Evolutionary conservation across 257 asterid genomes (phyloP).

Genomic region (Solanum lycopersicoides): DNA sequence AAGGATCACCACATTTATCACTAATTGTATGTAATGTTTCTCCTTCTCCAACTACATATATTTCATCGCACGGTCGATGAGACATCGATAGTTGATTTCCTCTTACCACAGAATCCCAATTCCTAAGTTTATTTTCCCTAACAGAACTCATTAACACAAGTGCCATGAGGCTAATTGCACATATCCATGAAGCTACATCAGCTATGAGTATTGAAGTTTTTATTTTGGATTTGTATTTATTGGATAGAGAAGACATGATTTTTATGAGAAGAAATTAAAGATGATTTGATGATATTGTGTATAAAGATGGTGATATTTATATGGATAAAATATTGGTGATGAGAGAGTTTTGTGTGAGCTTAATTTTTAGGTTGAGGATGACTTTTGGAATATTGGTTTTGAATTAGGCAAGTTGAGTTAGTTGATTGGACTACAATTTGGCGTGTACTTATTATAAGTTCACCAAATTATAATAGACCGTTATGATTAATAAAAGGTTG

Average conservation of each 20-base stretch:
- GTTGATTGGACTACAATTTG: neutral
- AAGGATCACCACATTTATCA: constrained; percentile 61
- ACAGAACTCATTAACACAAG: constrained; percentile 37
- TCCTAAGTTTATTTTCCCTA: constrained; percentile 77
- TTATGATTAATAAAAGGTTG: neutral
- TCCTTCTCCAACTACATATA: constrained; percentile 53
- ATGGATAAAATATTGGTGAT: neutral
- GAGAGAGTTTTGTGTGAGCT: neutral
- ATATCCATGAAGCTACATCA: neutral
- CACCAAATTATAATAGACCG: neutral
- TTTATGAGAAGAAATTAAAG: neutral
- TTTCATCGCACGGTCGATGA: constrained; percentile 40
- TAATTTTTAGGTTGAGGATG: neutral
- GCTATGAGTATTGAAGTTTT: neutral
- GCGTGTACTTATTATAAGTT: neutral
- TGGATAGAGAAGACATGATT: neutral
- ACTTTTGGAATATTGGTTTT: neutral
- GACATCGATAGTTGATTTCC: neutral
- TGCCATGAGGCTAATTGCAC: neutral
- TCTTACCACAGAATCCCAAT: constrained; percentile 53
- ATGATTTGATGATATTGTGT: neutral
- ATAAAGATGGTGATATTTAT: neutral
- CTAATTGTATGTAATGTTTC: constrained; percentile 61
- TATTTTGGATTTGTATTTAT: neutral
- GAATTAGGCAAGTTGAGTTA: neutral